A percentile compares a stretch with the other conserved stretches of the same genome.
phyloP scores from a whole-genome alignment of 2,329 filamentous ascomycete genomes.

The Daldinia eschscholtzii region DNA sequence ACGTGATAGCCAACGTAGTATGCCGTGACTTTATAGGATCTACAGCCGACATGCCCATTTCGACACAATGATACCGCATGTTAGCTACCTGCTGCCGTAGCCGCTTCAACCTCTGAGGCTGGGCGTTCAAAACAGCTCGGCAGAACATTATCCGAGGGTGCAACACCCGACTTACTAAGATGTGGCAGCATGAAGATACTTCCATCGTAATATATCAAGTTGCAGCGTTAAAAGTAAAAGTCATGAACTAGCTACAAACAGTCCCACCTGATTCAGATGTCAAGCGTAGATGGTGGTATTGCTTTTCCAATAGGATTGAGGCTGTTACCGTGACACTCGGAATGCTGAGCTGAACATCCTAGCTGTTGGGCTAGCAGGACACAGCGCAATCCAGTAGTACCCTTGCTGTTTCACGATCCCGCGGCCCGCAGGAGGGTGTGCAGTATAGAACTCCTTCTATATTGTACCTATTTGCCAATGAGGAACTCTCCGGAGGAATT shows the following conservation, averaged over 20 bases:
- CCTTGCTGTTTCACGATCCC: slow-evolving; percentile 41
- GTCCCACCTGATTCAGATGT: background rate
- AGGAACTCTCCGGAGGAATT: slow-evolving; percentile 18
- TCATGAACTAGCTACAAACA: slow-evolving; percentile 1
- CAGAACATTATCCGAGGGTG: slow-evolving; percentile 34
- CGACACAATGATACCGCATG: slow-evolving; percentile 16
- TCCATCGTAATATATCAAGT: slow-evolving; percentile 22
- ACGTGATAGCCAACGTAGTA: background rate
- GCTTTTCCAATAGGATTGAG: slow-evolving; percentile 10
- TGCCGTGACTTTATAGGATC: background rate
- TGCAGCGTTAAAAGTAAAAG: slow-evolving; percentile 11
- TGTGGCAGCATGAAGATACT: slow-evolving; percentile 16
- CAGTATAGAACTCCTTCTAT: slow-evolving; percentile 35
- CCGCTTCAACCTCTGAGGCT: background rate
- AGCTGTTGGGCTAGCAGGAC: slow-evolving; percentile 7
- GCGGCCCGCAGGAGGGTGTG: slow-evolving; percentile 36
- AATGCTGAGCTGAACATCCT: slow-evolving; percentile 33
- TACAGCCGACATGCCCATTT: slow-evolving; percentile 14
- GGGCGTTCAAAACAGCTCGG: slow-evolving; percentile 16
- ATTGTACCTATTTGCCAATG: slow-evolving; percentile 29
- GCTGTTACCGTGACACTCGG: slow-evolving; percentile 9
- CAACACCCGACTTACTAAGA: slow-evolving; percentile 39
- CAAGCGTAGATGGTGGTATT: slow-evolving; percentile 6
- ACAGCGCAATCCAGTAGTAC: slow-evolving; percentile 22
- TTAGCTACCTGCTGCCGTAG: slow-evolving; percentile 4